Base-by-base conservation (phyloP, 805 yeast genomes). In the Wickerhamiella azymoides region DNA sequence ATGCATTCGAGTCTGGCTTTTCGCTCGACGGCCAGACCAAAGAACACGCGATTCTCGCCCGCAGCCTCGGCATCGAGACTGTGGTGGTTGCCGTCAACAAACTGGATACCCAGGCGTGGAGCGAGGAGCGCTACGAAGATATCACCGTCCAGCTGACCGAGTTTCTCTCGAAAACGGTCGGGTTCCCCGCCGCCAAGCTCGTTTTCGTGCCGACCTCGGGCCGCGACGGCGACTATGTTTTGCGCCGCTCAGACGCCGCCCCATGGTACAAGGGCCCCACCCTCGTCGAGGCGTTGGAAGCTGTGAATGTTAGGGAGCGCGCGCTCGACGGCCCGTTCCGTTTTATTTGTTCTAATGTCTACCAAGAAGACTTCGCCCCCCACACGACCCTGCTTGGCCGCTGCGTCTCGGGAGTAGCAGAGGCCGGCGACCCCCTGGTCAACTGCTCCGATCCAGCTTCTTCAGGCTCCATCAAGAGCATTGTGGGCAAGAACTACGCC, bases 1-100 rank as follows among this genome's bases (percentile, higher is more conserved):
- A 79, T 33, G 85, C 82, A 17, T 82, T 80, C 56, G 88, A 81
- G 60, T 67, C 77, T 9, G 85, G 86, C 0, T 79, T 79, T 53
- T 60, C 67, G 14, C 66, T 72, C 50, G 76, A 74, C 54, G 89
- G 92, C 2, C 88, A 82, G 60, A 81, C 89, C 4, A 80, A 74
- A 54, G 93, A 83, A 57, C 93, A 83, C 56, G 74, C 85, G 1
- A 62, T 79, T 9, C 69, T 83, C 35, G 84, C 83, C 3, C 70
- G 76, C 47, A 74, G 72, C 49, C 60, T 83, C 43, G 92, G 92
- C 0, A 69, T 82, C n/a, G 72, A 71, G 25, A 65, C 66, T 19
- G 59, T 81, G 26, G 65, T 81, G 26, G 71, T 82, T 14, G 81
- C 75, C 0, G 69, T 83, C 16, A 83, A 84, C 62, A 83, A 83